Evolutionary conservation across 768 basidiomycete genomes (phyloP), one percentile per base, ranked within the genome.

Genomic region (Pleurotus tuber-regium): DNA sequence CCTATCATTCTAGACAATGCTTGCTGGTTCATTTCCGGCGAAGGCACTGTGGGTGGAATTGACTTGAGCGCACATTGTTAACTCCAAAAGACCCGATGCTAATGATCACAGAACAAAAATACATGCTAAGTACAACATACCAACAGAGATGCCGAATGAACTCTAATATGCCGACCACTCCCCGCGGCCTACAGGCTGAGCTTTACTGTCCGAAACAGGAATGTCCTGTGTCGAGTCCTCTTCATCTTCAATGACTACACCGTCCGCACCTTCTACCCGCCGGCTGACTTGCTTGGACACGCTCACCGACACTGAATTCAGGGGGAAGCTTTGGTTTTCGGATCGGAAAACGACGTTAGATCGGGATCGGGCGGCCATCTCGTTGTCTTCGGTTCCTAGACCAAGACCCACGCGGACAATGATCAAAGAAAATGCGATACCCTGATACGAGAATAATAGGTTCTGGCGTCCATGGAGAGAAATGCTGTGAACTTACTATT

Each of bases 331-430:
- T n/a, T 44, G 43, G 26, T 44, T 44, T n/a, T 44, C 19, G 9
- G 43, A n/a, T 21, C 43, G 43, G 25, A 44, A 49, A n/a, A 49
- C 30, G 18, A 49, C 18, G 33, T 28, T 47, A 14, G 30, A 33
- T 29, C 47, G 29, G 21, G 47, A 49, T 35, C 24, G 19, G 14
- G 47, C 47, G 9, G 19, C 47, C 9, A 38, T 24, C 23, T 33
- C 47, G 31, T 33, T 16, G 31, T 33, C 35, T 49, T 49, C 47
- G 6, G 19, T 49, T 2, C 31, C 30, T 4, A 44, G 43, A 4
- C 50, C 50, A 12, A 51, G 38, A 14, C 50, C 50, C 38, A 51
- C 40, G 7, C 50, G 50, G 23, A 51, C 38, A 30, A 51, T 51
- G 35, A 51, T 51, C 38, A 51, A 30, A 16, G 40, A 28, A 19